Conservation (phyloP, 306 rosid species). For the Styphnolobium japonicum region DNA sequence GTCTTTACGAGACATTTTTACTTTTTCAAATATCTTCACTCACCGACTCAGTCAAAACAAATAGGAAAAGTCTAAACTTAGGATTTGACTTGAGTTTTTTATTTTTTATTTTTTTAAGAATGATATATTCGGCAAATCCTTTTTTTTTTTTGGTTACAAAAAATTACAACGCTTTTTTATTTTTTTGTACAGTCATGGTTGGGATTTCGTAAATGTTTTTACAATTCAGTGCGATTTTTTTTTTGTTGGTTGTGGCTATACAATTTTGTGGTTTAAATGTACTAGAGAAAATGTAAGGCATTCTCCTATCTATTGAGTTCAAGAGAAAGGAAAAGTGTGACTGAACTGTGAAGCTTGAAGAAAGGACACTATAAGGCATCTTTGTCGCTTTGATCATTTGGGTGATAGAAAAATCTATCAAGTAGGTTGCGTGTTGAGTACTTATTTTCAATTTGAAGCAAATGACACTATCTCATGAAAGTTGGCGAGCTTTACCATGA, state of each 20-base stretch:
- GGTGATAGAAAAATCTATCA: slow-evolving; percentile 11
- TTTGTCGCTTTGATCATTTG: slow-evolving; percentile 24
- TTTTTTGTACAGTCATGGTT: too few species aligned
- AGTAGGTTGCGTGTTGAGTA: slow-evolving; percentile 25
- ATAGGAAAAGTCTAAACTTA: neutral
- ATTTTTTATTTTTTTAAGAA: too few species aligned
- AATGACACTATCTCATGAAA: slow-evolving; percentile 17
- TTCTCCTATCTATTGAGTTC: neutral
- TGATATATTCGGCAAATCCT: too few species aligned
- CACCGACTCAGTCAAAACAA: too few species aligned
- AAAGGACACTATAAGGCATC: slow-evolving; percentile 21
- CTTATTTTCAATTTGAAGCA: slow-evolving; percentile 31
- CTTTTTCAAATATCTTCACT: too few species aligned
- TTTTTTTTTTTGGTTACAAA: too few species aligned
- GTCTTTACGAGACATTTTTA: too few species aligned
- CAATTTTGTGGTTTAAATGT: neutral
- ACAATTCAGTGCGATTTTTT: neutral
- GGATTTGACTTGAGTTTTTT: neutral
- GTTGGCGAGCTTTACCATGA: slow-evolving; percentile 3
- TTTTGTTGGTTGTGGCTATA: neutral
- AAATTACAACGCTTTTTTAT: too few species aligned
- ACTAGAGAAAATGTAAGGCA: neutral
- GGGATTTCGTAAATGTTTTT: too few species aligned
- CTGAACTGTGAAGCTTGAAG: slow-evolving; percentile 10
- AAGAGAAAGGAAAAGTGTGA: neutral